These are phyloP conservation scores for Plantago coronopus DNA, from an alignment of 305 asterid genomes.

Conservation along the genomic window DNA sequence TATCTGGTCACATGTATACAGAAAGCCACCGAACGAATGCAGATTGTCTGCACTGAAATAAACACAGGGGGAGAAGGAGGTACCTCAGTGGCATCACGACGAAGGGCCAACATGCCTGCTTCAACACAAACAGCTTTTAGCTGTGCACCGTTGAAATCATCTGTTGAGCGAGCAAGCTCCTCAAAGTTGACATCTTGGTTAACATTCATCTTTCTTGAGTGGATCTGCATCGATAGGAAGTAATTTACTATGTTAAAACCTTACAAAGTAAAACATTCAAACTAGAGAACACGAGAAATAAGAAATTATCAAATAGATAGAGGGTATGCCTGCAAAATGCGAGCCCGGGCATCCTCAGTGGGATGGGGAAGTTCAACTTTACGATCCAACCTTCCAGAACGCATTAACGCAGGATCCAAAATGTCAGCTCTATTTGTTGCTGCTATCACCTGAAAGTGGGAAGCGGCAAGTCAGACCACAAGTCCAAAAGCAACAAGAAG, in stretches of 20 bases:
- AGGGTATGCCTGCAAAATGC: slow-evolving; percentile 57
- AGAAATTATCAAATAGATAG: no score
- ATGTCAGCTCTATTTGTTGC: slow-evolving; percentile 93
- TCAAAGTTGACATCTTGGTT: slow-evolving; percentile 87
- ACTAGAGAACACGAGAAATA: no score
- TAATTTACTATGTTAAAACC: background rate
- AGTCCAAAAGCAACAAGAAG: no score
- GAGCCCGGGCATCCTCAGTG: slow-evolving; percentile 72
- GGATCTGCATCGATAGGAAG: slow-evolving; percentile 42
- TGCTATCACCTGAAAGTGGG: slow-evolving; percentile 65
- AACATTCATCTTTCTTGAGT: slow-evolving; percentile 88
- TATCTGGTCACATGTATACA: no score
- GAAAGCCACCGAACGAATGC: no score
- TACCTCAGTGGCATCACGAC: slow-evolving; percentile 82
- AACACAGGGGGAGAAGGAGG: slow-evolving; percentile 17
- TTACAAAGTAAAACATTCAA: background rate
- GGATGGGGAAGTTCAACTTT: slow-evolving; percentile 83
- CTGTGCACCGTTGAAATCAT: slow-evolving; percentile 90
- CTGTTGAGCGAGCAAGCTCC: slow-evolving; percentile 89
- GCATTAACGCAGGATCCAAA: slow-evolving; percentile 87
- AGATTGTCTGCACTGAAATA: background rate
- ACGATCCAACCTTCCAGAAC: slow-evolving; percentile 92
- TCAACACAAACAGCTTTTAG: slow-evolving; percentile 89
- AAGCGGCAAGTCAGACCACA: background rate
- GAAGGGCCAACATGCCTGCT: slow-evolving; percentile 84